Evolutionary conservation across 768 basidiomycete genomes (phyloP), one percentile per base, ranked within the genome.

Genomic region (Lactarius psammicola): DNA sequence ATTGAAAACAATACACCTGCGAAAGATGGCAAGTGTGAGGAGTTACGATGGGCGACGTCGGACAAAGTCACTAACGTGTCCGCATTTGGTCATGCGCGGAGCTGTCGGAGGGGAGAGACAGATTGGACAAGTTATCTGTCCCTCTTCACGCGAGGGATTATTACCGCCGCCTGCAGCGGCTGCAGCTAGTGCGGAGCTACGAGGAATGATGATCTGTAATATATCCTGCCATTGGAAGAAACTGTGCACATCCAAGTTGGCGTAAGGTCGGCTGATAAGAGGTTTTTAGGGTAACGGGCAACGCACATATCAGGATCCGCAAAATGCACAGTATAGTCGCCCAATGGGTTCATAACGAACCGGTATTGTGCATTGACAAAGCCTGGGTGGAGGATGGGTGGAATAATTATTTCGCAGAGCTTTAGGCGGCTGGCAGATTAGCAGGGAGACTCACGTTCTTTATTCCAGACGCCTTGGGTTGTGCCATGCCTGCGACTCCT

Each of bases 211-310:
- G 67, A 99, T 87, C 77, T 99, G 97, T 10, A 97, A 80, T 71
- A 99, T 91, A 77, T 98, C 94, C 20, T 90, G 85, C 94, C 95
- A 97, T 80, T 95, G 92, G 75, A 96, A 92, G 79, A 90, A 95
- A 72, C 95, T 97, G 66, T 6, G 13, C 0, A 15, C 38, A 34
- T 38, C 8, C 9, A 40, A 31, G 49, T 66, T 63, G 51, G 26
- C 60, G 55, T 66, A 54, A 65, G 38, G 58, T 49, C 49, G 10
- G 59, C 49, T 20, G 68, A 68, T 74, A 73, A 60, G 53, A 40
- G 40, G 38, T 51, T 20, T 40, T 36, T 33, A 57, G 40, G 38
- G 63, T 56, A 57, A 80, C 92, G 73, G 36, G 62, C 58, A 56
- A 80, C 92, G 73, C 76, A 91, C 90, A 98, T 95, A 77, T 99